Evolutionary conservation across 345 rosid species (phyloP).

Genomic region (Citrus sp.): DNA sequence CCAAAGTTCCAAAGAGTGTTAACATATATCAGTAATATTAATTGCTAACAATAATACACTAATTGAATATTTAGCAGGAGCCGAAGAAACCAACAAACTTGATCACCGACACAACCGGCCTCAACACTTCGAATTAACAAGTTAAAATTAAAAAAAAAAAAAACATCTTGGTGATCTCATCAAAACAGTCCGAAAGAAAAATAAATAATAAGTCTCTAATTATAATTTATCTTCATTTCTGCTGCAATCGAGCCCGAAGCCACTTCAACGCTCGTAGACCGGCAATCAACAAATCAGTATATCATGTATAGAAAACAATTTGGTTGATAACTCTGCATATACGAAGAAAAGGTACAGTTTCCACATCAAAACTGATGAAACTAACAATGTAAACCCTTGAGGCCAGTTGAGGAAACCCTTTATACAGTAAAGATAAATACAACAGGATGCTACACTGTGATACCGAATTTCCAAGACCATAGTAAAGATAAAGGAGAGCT

Average conservation of each 20-base stretch:
- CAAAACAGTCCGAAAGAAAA: too few relatives aligned
- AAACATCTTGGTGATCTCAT: too few relatives aligned
- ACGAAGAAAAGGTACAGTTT: background rate
- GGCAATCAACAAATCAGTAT: background rate
- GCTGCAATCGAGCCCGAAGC: background rate
- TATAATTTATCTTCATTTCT: background rate
- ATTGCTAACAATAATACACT: background rate
- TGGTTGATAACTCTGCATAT: background rate
- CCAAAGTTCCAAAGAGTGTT: background rate
- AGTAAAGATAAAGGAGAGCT: background rate
- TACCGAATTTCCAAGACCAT: background rate
- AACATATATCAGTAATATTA: too few relatives aligned
- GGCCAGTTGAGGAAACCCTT: background rate
- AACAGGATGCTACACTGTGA: background rate
- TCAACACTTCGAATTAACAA: background rate
- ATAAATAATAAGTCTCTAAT: too few relatives aligned
- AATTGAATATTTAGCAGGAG: too few relatives aligned
- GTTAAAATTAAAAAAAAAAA: too few relatives aligned
- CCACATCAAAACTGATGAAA: background rate
- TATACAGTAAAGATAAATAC: background rate
- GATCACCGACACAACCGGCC: background rate
- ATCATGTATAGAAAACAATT: background rate
- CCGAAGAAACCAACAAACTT: background rate
- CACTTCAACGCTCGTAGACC: background rate
- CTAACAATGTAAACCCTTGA: background rate